A percentile compares a stretch with the other conserved stretches of the same genome.
Conservation (phyloP, 140 eudicot genomes). For the Ambrosia hybrid region DNA sequence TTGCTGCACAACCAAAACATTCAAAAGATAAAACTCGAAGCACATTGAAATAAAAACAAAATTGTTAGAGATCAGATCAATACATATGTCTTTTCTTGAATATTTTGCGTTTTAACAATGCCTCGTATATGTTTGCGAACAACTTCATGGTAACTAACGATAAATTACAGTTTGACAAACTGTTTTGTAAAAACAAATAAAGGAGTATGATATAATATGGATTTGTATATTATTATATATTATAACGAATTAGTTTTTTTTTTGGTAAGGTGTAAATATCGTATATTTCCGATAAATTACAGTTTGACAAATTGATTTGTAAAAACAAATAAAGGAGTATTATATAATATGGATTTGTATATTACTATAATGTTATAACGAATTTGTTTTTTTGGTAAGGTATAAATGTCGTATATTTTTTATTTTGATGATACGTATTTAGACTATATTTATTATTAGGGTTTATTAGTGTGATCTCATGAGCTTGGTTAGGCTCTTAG, state of each 20-base stretch:
- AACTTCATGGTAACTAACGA: slow-evolving; percentile 22
- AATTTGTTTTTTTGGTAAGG: neutral
- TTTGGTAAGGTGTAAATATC: neutral
- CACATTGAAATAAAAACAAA: neutral
- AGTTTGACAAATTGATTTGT: neutral
- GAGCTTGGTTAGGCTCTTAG: too few species aligned
- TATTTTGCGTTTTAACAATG: slow-evolving; percentile 29
- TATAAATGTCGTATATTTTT: too few species aligned
- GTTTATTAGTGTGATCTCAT: too few species aligned
- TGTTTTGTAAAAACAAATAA: neutral
- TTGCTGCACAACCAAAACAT: slow-evolving; percentile 38
- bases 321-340: neutral
- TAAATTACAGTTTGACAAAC: neutral
- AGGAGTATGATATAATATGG: neutral
- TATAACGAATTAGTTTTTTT: neutral
- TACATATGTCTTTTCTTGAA: slow-evolving; percentile 21
- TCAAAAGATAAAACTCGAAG: neutral
- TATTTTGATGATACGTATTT: too few species aligned
- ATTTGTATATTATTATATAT: too few species aligned
- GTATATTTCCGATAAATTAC: neutral
- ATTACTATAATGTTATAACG: neutral
- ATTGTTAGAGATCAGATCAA: too few species aligned
- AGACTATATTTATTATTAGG: too few species aligned
- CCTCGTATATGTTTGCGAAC: slow-evolving; percentile 26
- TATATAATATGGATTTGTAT: too few species aligned